Base-by-base conservation (phyloP, 2,329 filamentous ascomycete genomes). In the Paracamarosporium sp. region DNA sequence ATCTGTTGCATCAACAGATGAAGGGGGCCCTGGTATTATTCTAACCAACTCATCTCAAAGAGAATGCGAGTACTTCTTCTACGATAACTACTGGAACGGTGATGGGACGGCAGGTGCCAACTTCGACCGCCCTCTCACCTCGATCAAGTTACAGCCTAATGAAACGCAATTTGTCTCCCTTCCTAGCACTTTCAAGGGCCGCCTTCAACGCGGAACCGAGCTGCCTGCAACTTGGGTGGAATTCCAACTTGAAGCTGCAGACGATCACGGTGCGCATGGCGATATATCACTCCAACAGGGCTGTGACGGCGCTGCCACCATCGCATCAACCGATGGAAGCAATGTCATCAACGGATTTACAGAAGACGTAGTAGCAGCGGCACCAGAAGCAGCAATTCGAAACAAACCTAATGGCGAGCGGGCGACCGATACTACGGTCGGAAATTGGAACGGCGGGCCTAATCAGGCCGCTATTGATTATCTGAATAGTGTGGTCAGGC, bases 61-160 rank as follows among this genome's bases (percentile, higher is more conserved):
- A 47, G 63, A 72, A 40, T 55, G 74, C 56, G 70, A 65, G 1
- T 79, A 76, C 66, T 75, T 67, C 59, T 79, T 80, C 71, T 79
- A 75, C 66, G 66, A 79, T 55, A 80, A 79, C 65, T 73, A 73
- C 66, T 78, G 74, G 75, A 78, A 80, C 61, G 78, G 76, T 51
- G 70, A 77, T 61, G 77, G 76, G 40, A 67, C 61, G 12, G 77
- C 70, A 4, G 76, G 74, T 3, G 72, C 77, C 24, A 79, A 79
- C 66, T 79, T 79, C 57, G 73, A 79, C 67, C 63, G 75, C 41
- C 75, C 76, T 5, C 61, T 75, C 5, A 78, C 74, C 58, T 57
- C 71, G 30, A 67, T 76, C 40, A 69, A 70, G 6, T 57, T 80
- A 7, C 61, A 59, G 12, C 66, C 76, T 13, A 70, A 72, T 30